Base-by-base conservation (phyloP, 148 eudicot species). In the Camellia japonica region DNA sequence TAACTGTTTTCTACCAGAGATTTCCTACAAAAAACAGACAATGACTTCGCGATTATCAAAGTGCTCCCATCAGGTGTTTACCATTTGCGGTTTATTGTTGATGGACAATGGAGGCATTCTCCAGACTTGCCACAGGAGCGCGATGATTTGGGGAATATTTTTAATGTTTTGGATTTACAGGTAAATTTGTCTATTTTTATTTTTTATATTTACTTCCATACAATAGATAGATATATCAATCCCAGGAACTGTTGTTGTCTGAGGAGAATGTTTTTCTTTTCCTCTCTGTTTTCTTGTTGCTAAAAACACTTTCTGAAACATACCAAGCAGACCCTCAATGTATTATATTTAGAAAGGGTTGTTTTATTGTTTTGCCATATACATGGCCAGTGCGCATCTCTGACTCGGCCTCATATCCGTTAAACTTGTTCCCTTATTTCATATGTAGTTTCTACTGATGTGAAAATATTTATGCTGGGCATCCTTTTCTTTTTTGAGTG, bases 61-160 rank as follows among this genome's bases (percentile, higher is more conserved):
- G 93, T 95, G 82, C 94, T 95, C 20, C 91, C 94, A 77, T 90
- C 97, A 18, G 98, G 98, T 44, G 93, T 91, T 79, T 95, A 95
- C 87, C 95, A 82, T 56, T 95, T 87, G 67, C 89, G 89, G 84
- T 95, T 93, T 87, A 71, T 91, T 77, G 94, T 95, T 69, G 98
- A 93, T 79, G 98, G 97, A 30, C 82, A 85, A 49, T 86, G 89
- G 91, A 88, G 87, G 85, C 83, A 88, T 80, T 84, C 96, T 51
- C 91, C 91, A 18, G 97, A 95, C 71, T 68, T 88, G 83, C 98
- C 96, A 20, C 86, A 83, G 81, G 87, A 87, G 64, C 88, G 84
- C 81, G 96, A 95, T 82, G 94, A 95, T 74, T 65, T 88, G 68
- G 98, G 98, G 74, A 91, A 90, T 72, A 82, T 82, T 79, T 95